Conservation (phyloP, 2,329 filamentous ascomycete genomes). For the Cladosporium oxysporum region DNA sequence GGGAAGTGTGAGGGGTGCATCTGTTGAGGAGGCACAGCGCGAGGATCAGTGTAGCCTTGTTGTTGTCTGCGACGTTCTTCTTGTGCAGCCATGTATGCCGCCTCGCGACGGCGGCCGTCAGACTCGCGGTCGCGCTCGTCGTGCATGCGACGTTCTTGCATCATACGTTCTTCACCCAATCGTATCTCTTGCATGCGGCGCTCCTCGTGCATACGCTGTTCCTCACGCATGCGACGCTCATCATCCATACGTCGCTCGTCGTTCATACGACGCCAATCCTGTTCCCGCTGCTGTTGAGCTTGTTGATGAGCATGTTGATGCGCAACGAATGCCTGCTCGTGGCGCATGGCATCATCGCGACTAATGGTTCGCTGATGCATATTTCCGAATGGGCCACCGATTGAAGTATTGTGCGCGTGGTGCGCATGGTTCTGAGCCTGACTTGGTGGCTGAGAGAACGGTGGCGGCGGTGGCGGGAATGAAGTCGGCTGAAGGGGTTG, state of each 20-base stretch:
- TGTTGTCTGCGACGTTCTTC: slow-evolving; percentile 20
- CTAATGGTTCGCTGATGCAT: slow-evolving; percentile 32
- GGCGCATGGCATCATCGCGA: slow-evolving; percentile 31
- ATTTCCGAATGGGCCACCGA: slow-evolving; percentile 25
- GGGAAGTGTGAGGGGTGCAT: slow-evolving; percentile 18
- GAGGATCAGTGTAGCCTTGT: slow-evolving; percentile 8
- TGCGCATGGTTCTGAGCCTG: slow-evolving; percentile 33
- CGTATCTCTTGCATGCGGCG: slow-evolving; percentile 23
- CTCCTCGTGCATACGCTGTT: slow-evolving; percentile 22
- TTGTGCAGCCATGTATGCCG: slow-evolving; percentile 20
- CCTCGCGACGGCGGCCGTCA: slow-evolving; percentile 18
- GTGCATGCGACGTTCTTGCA: slow-evolving; percentile 21
- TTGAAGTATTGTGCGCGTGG: slow-evolving; percentile 36
- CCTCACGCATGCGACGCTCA: slow-evolving; percentile 22
- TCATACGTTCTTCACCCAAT: slow-evolving; percentile 15
- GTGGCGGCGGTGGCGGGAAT: slow-evolving; percentile 27
- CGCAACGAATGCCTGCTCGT: slow-evolving; percentile 24
- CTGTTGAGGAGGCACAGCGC: slow-evolving; percentile 4
- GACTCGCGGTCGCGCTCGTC: slow-evolving; percentile 25
- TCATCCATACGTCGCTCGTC: slow-evolving; percentile 20
- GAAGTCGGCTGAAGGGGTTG: slow-evolving; percentile 34
- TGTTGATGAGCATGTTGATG: slow-evolving; percentile 25
- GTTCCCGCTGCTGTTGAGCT: slow-evolving; percentile 20
- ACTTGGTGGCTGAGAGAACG: slow-evolving; percentile 29
- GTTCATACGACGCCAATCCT: slow-evolving; percentile 20